Evolutionary conservation across 2,329 filamentous ascomycete genomes (phyloP).

Genomic region (Trichoderma pleuroti): DNA sequence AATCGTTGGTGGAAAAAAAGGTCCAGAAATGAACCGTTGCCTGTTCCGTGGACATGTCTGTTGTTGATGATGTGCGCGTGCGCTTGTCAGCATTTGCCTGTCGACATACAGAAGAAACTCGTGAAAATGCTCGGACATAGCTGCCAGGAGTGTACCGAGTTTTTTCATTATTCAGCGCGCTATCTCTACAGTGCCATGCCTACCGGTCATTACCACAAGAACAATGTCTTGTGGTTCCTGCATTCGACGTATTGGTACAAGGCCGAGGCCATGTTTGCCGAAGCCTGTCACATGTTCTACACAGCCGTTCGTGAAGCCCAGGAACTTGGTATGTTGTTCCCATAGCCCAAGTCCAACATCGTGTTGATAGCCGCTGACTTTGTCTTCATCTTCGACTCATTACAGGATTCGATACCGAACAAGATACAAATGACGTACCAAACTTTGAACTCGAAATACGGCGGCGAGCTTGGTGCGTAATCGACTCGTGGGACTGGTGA

Average conservation of each 20-base stretch:
- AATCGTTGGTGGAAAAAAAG: slow-evolving; percentile 32
- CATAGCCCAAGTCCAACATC: fast-evolving
- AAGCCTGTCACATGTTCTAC: slow-evolving; percentile 33
- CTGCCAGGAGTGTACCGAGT: slow-evolving; percentile 25
- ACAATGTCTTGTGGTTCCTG: slow-evolving; percentile 30
- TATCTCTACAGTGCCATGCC: slow-evolving; percentile 29
- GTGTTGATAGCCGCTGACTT: neutral
- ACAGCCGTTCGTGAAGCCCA: slow-evolving; percentile 31
- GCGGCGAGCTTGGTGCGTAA: slow-evolving; percentile 32
- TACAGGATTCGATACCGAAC: slow-evolving; percentile 27
- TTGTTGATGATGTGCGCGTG: slow-evolving; percentile 31
- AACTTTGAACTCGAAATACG: slow-evolving; percentile 33
- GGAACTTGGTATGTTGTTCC: slow-evolving; percentile 27
- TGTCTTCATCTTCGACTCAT: neutral
- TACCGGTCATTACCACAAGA: slow-evolving; percentile 28
- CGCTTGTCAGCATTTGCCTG: slow-evolving; percentile 29
- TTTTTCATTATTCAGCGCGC: slow-evolving; percentile 26
- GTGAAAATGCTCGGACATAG: slow-evolving; percentile 23
- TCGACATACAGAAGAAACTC: slow-evolving; percentile 23
- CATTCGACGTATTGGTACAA: slow-evolving; percentile 35
- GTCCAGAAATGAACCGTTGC: slow-evolving; percentile 22
- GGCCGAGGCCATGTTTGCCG: slow-evolving; percentile 31
- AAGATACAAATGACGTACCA: slow-evolving; percentile 21
- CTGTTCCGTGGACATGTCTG: slow-evolving; percentile 31
- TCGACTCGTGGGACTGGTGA: slow-evolving; percentile 36